Evolutionary conservation across 1,284 basidiomycete genomes (phyloP), one percentile per base, ranked within the genome.

Genomic region (Boletus semigastroideus): DNA sequence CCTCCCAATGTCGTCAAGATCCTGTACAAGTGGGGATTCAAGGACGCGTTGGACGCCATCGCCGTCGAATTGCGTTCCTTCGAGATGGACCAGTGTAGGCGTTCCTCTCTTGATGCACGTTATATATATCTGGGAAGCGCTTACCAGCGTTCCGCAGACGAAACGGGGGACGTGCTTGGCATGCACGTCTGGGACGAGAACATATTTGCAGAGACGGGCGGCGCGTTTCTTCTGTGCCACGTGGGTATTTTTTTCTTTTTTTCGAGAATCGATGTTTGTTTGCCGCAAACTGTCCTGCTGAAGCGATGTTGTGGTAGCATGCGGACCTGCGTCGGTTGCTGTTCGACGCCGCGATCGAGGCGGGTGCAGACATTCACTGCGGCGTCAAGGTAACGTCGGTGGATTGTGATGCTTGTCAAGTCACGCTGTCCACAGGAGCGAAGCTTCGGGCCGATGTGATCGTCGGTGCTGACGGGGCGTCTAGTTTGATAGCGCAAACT

Each of bases 391-490:
- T 81, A 3, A 64, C 65, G 1, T 62, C 66, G 0, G 60, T 84
- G 19, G 66, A 67, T 36, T 56, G 55, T 43, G 60, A 56, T 63
- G 43, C 60, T 41, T 42, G 64, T 30, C 58, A 55, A 46, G 67
- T 79, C 19, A 73, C 60, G 0, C 65, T 86, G 13, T 67, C 71
- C 11, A 73, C 73, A 4, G 82, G 84, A 9, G 73, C 77, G 48
- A 65, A 66, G 14, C 49, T 84, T 40, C 54, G 59, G 2, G 80
- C 75, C 9, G 80, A 87, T 58, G 72, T 87, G n/a, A 73, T 87
- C 45, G 68, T 88, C 34, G 85, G 83, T 17, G 84, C 86, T 1
- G 86, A 87, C 58, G 86, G 86, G 8, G 66, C 69, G 33, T 48
- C 56, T 2, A 55, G 67, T 17, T 13, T 59, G 41, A 38, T 64